Percentiles rank a stretch among this genome's conserved stretches.
These are phyloP conservation scores for Chytriomyces confervae DNA, from an alignment of 192 early-diverging fungal species.

Conservation along the genomic window DNA sequence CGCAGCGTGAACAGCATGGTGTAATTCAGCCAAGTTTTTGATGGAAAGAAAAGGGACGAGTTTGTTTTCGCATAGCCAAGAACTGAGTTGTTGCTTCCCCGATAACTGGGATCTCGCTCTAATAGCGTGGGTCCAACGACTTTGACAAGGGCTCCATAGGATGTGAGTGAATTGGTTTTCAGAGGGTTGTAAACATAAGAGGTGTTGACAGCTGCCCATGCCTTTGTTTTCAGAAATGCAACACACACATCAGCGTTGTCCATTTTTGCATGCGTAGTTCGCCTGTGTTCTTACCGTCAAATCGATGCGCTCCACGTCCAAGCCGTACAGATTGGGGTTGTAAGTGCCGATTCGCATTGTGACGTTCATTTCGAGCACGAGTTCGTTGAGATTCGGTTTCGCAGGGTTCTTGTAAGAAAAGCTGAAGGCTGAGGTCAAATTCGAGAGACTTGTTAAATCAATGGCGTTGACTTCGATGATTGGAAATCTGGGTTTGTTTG, in stretches of 20 bases:
- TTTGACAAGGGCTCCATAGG: not conserved
- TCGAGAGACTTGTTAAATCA: too few relatives aligned
- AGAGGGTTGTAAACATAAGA: constrained; percentile 13
- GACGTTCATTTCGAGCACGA: constrained; percentile 30
- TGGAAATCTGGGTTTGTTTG: too few relatives aligned
- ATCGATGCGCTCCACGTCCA: constrained; percentile 20
- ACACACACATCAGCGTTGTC: too few relatives aligned
- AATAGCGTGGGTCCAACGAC: not conserved
- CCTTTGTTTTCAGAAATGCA: constrained; percentile 7
- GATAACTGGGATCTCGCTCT: not conserved
- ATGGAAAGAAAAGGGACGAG: constrained; percentile 22
- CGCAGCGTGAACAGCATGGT: constrained; percentile 34
- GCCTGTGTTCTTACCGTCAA: not conserved
- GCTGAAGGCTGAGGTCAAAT: too few relatives aligned
- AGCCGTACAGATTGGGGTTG: constrained; percentile 36
- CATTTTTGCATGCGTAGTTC: too few relatives aligned
- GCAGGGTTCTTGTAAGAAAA: not conserved
- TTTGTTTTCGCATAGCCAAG: constrained; percentile 27
- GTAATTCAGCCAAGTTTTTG: constrained; percentile 21
- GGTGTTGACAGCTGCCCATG: constrained; percentile 13
- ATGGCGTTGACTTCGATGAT: too few relatives aligned
- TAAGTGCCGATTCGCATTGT: constrained; percentile 18
- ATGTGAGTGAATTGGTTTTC: not conserved
- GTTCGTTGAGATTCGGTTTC: constrained; percentile 17
- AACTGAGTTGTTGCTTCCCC: not conserved